These are phyloP conservation scores for Leccinum griseonigrum DNA, from an alignment of 1,284 basidiomycete species.

Conservation along the genomic window DNA sequence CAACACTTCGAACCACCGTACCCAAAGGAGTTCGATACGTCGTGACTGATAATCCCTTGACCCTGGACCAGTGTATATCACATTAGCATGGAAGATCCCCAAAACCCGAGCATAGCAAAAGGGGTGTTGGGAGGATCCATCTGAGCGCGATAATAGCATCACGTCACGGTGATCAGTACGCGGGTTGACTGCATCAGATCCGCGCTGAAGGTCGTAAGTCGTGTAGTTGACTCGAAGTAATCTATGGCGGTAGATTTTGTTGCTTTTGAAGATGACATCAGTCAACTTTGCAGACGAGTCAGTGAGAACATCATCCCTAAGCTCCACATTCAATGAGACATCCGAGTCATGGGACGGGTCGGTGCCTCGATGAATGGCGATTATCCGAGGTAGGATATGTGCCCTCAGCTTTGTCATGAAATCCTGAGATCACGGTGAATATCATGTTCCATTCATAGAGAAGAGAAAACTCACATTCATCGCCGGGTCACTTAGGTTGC, in stretches of 20 bases:
- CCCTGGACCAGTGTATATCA: background rate
- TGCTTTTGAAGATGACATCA: background rate
- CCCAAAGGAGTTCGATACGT: background rate
- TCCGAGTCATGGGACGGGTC: background rate
- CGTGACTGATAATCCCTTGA: background rate
- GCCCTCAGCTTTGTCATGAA: background rate
- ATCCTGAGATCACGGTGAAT: background rate
- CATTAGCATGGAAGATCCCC: background rate
- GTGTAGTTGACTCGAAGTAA: background rate
- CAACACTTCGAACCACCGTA: background rate
- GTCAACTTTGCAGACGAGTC: background rate
- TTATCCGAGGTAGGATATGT: background rate
- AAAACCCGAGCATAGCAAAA: background rate
- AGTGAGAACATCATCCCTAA: background rate
- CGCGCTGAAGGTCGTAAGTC: background rate
- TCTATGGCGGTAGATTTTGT: background rate
- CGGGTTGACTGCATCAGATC: background rate
- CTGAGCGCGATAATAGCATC: background rate
- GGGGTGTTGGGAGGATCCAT: background rate
- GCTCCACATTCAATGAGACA: background rate
- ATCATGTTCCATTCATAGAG: background rate
- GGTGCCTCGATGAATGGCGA: background rate
- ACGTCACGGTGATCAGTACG: background rate
- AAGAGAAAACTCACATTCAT: background rate
- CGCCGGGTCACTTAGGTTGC: background rate